These are phyloP conservation scores for Porcisia deanei DNA, from an alignment of 208 protist genomes.

Conservation along the genomic window DNA sequence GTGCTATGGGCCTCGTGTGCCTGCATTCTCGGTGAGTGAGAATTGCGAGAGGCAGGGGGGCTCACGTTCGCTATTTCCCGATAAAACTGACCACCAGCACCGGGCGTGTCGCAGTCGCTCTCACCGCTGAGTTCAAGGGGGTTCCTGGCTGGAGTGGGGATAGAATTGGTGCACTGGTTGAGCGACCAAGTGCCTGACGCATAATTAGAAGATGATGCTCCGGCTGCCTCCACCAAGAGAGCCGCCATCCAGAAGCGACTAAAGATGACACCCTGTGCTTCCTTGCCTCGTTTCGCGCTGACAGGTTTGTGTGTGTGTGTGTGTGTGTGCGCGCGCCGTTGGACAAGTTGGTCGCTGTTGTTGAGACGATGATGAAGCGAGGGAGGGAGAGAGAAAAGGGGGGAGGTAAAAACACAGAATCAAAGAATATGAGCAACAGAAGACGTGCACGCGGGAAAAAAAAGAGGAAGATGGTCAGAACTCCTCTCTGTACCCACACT, in stretches of 20 bases:
- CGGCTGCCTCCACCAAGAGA: neutral
- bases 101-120: neutral
- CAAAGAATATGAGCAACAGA: neutral
- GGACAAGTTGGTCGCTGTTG: neutral
- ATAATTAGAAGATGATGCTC: neutral
- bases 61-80: constrained; percentile 11
- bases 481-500: neutral
- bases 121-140: constrained; percentile 1
- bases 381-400: neutral
- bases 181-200: neutral
- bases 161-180: neutral
- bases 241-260: neutral
- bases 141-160: neutral
- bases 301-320: no score
- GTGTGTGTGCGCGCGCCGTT: neutral
- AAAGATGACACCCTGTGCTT: neutral
- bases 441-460: neutral
- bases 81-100: neutral
- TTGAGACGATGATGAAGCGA: neutral
- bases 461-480: neutral
- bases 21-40: neutral
- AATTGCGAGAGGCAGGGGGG: neutral
- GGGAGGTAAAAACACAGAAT: neutral
- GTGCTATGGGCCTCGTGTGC: neutral
- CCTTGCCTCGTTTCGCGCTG: no score